Evolutionary conservation across 306 rosid genomes (phyloP).

Genomic region (Inga oerstediana): DNA sequence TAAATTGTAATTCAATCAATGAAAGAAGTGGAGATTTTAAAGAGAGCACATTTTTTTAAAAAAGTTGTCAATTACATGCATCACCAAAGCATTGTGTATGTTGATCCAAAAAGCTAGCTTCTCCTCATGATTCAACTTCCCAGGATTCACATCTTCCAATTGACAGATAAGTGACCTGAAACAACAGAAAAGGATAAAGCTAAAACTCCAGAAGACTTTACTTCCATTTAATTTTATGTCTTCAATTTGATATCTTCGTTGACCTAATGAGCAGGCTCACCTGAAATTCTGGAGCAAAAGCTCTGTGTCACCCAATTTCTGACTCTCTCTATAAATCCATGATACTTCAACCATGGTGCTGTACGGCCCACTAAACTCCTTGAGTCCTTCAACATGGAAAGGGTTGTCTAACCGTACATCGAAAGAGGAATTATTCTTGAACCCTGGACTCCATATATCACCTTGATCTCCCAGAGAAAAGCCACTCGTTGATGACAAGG

Average conservation of each 20-base stretch:
- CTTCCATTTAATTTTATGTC: not conserved
- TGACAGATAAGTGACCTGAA: slow-evolving; percentile 71
- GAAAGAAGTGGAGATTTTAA: slow-evolving; percentile 21
- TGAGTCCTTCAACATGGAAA: slow-evolving; percentile 84
- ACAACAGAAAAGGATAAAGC: slow-evolving; percentile 33
- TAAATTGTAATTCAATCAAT: slow-evolving; percentile 17
- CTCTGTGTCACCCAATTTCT: slow-evolving; percentile 66
- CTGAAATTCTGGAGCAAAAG: slow-evolving; percentile 86
- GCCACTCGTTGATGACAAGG: slow-evolving; percentile 71
- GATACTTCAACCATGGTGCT: slow-evolving; percentile 98
- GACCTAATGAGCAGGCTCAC: slow-evolving; percentile 44
- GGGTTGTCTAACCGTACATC: slow-evolving; percentile 86
- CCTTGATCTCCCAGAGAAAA: slow-evolving; percentile 76
- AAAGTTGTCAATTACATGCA: slow-evolving; percentile 73
- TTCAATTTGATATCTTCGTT: slow-evolving; percentile 6
- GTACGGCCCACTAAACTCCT: slow-evolving; percentile 96
- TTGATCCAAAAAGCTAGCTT: slow-evolving; percentile 98
- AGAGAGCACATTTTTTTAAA: slow-evolving; percentile 8
- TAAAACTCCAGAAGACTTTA: slow-evolving; percentile 9
- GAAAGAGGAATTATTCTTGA: slow-evolving; percentile 71
- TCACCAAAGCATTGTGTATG: slow-evolving; percentile 91
- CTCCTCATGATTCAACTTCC: slow-evolving; percentile 80
- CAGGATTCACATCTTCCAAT: slow-evolving; percentile 79
- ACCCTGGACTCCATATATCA: slow-evolving; percentile 85
- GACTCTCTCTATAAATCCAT: slow-evolving; percentile 79